phyloP scores from a whole-genome alignment of 2,329 filamentous ascomycete species.

The Colletotrichum theobromicola region DNA sequence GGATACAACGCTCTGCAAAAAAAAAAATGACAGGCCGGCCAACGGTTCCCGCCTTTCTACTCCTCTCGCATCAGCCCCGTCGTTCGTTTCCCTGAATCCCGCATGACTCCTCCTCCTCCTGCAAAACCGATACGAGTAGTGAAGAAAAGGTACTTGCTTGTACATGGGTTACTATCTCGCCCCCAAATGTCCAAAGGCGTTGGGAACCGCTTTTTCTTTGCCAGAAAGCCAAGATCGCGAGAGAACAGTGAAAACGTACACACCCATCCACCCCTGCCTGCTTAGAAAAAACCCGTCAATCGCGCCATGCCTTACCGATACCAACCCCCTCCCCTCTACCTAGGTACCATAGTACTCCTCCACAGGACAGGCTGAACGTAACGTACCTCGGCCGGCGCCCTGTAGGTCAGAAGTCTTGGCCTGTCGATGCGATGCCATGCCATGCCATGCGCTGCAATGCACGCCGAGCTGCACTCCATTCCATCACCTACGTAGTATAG shows the following conservation, averaged over 20 bases:
- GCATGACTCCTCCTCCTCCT: not conserved
- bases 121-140: not conserved
- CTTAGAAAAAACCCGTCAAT: not conserved
- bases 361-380: not conserved
- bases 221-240: not conserved
- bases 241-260: not conserved
- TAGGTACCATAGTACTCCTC: not conserved
- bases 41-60: not conserved
- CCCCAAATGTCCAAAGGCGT: not conserved
- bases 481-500: not conserved
- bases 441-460: constrained; percentile 11
- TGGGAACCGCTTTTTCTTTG: not conserved
- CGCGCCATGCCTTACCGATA: constrained; percentile 9
- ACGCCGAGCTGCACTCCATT: constrained; percentile 14
- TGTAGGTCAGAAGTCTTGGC: not conserved
- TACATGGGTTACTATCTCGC: not conserved
- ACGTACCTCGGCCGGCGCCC: not conserved
- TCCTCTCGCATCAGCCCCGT: constrained; percentile 4
- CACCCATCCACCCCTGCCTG: not conserved
- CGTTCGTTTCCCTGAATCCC: not conserved
- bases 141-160: not conserved
- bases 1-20: not conserved
- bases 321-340: not conserved
- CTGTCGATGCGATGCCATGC: not conserved
- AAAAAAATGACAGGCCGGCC: not conserved